Evolutionary conservation across 1,284 basidiomycete genomes (phyloP), one percentile per base, ranked within the genome.

Genomic region (Psilocybe mexicana): DNA sequence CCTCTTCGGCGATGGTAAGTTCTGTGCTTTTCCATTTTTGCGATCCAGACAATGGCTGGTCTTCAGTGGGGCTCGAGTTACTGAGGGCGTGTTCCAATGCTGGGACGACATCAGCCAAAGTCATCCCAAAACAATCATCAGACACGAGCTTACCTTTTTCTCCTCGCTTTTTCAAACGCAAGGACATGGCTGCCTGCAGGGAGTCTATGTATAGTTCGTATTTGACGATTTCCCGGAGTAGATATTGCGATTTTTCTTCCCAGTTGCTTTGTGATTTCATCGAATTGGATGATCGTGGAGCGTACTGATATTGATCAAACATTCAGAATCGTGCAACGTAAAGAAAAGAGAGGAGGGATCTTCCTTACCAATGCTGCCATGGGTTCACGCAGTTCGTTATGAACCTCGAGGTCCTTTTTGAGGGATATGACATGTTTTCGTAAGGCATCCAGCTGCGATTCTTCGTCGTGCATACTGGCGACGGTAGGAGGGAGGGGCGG

Each of bases 121-220:
- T 48, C 51, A 54, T 44, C 7, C 24, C 56, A 54, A 30, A 6
- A 8, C 48, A 10, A 25, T 54, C 50, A 26, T 40, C 47, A 43
- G 12, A 40, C 57, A 40, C 1, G 11, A 11, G 60, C 66, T 6
- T 46, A 77, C 80, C 80, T 77, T 92, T 93, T 73, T 94, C 92
- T 26, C 92, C 93, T 57, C 92, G 84, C 70, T 87, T 92, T 76
- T 92, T 92, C 57, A 95, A 75, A 47, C 93, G 85, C 42, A 94
- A 80, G 6, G 77, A 75, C 83, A 96, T 95, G 25, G 90, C 94
- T 14, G 79, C 74, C 68, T 89, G 84, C 28, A 99, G 78, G 6
- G 92, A 91, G 61, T 97, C 94, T 59, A 95, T 88, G 72, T 99
- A 99, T n/a, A 90, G 91, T 54, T 94, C 88, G 73, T 97, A 99